phyloP scores from a whole-genome alignment of 2,329 filamentous ascomycete genomes.

The Cercospora sp. region DNA sequence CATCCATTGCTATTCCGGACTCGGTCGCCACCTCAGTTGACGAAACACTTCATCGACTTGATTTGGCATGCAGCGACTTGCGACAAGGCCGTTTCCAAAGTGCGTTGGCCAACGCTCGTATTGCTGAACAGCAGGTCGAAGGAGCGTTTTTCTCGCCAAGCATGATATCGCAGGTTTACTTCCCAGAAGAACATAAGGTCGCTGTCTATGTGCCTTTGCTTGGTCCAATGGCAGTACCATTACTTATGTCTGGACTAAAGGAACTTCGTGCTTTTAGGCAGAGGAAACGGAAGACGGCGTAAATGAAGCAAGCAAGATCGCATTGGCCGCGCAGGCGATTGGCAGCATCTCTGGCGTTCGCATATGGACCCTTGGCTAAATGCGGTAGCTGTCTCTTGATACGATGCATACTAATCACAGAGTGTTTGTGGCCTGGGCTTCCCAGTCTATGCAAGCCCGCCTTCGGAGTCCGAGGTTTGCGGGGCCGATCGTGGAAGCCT shows the following conservation, averaged over 20 bases:
- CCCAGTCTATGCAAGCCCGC: neutral
- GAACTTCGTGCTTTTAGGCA: slow-evolving; percentile 8
- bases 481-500: neutral
- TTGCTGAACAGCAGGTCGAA: slow-evolving; percentile 86
- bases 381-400: neutral
- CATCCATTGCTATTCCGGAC: slow-evolving; percentile 86
- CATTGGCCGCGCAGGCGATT: neutral
- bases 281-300: slow-evolving; percentile 11
- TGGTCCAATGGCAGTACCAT: slow-evolving; percentile 85
- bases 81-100: slow-evolving; percentile 60
- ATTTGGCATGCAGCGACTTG: slow-evolving; percentile 72
- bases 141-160: slow-evolving; percentile 97
- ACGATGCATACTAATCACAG: neutral
- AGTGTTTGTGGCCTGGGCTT: neutral
- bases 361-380: neutral
- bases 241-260: slow-evolving; percentile 64
- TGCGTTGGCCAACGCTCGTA: slow-evolving; percentile 76
- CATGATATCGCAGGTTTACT: slow-evolving; percentile 97
- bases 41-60: slow-evolving; percentile 74
- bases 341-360: neutral
- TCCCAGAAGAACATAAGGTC: slow-evolving; percentile 97
- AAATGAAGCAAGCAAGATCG: neutral
- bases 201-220: slow-evolving; percentile 91
- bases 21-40: slow-evolving; percentile 84
- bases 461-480: slow-evolving; percentile 5